Evolutionary conservation across 345 rosid species (phyloP).

Genomic region (Cardiospermum halicacabum): DNA sequence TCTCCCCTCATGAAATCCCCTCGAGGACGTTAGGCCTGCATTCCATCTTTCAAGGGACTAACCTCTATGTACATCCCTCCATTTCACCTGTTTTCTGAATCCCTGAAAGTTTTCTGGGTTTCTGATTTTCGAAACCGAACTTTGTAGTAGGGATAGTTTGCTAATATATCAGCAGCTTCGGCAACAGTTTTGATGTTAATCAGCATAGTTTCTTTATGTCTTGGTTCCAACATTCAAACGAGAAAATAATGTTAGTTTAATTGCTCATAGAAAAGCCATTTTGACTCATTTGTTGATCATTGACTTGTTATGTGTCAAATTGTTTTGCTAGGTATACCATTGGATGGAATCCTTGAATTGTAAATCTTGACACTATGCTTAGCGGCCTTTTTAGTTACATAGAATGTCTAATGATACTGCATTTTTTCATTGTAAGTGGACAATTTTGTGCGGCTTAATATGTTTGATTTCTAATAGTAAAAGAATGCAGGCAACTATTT

Average conservation of each 20-base stretch:
- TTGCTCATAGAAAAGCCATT: neutral
- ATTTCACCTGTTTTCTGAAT: neutral
- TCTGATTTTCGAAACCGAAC: neutral
- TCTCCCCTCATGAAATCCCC: constrained; percentile 2
- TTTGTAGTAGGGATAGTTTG: neutral
- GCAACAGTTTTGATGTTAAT: neutral
- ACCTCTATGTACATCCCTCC: constrained; percentile 7
- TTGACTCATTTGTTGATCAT: neutral
- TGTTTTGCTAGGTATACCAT: neutral
- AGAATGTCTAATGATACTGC: too few relatives aligned
- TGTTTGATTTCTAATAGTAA: too few relatives aligned
- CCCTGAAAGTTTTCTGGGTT: constrained; percentile 1
- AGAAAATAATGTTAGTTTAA: neutral
- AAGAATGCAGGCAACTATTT: too few relatives aligned
- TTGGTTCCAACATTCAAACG: neutral
- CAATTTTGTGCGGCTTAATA: too few relatives aligned
- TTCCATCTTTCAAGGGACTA: neutral
- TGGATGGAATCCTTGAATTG: neutral
- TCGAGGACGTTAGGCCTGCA: neutral
- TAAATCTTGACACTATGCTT: neutral
- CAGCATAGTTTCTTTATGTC: neutral
- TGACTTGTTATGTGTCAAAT: neutral
- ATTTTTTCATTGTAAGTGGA: too few relatives aligned
- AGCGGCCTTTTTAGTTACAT: too few relatives aligned
- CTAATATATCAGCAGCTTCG: neutral